phyloP scores from a whole-genome alignment of 139 green algal genomes.

The Pseudopediastrum boryanum region DNA sequence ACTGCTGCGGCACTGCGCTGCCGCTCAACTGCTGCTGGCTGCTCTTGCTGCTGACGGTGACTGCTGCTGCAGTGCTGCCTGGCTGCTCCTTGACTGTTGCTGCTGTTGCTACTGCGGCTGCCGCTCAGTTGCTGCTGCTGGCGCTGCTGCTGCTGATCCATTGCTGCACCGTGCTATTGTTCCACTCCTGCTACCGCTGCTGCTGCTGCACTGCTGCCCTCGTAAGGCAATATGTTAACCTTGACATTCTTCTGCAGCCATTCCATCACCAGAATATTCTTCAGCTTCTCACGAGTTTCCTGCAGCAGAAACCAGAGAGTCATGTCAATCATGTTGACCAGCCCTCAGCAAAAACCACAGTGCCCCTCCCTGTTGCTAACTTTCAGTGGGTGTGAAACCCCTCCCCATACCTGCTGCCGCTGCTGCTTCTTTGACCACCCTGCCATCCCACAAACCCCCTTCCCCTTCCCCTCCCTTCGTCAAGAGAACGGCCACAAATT shows the following conservation, averaged over 20 bases:
- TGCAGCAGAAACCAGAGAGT: not conserved
- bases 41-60: not conserved
- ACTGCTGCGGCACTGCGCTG: not conserved
- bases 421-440: no score
- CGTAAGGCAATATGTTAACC: no score
- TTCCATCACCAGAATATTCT: not conserved
- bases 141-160: not conserved
- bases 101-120: no score
- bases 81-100: not conserved
- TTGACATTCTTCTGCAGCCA: no score
- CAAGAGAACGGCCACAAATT: no score
- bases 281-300: not conserved
- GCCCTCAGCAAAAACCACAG: no score
- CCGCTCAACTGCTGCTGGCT: not conserved
- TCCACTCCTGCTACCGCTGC: not conserved
- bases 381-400: no score
- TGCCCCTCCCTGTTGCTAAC: no score
- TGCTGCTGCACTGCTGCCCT: not conserved
- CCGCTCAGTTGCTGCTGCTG: not conserved
- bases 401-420: no score
- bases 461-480: no score
- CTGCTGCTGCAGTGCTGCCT: not conserved
- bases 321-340: not conserved
- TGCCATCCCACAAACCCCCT: no score
- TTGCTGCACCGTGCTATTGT: not conserved